Evolutionary conservation across 192 early-diverging fungal genomes (phyloP).

Genomic region (Backusella tuberculispora): DNA sequence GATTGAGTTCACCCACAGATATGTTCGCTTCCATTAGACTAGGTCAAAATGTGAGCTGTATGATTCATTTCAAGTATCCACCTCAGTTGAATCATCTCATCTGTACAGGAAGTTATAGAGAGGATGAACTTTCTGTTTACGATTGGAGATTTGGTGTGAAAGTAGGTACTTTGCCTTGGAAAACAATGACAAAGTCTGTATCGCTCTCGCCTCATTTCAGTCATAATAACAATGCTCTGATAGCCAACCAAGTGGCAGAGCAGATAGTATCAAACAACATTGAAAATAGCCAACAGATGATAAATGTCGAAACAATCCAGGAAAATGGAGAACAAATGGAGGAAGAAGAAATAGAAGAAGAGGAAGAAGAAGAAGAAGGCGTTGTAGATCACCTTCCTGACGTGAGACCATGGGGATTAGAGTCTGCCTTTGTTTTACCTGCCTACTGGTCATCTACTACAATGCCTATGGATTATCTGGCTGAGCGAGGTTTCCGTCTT

Average conservation of each 20-base stretch:
- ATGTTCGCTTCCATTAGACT: slow-evolving; percentile 20
- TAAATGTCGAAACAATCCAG: background rate
- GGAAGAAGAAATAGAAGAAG: background rate
- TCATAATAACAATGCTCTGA: background rate
- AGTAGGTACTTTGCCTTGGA: slow-evolving; percentile 38
- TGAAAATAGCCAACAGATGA: background rate
- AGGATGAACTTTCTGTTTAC: slow-evolving; percentile 35
- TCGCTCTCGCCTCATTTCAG: background rate
- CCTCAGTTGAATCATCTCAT: slow-evolving; percentile 36
- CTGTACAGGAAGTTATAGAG: slow-evolving; percentile 30
- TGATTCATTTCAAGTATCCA: slow-evolving; percentile 35
- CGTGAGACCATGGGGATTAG: slow-evolving; percentile 33
- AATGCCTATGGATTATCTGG: slow-evolving; percentile 8
- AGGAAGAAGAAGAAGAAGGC: background rate
- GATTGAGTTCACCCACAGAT: background rate
- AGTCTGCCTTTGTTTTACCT: slow-evolving; percentile 31
- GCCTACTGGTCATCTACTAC: background rate
- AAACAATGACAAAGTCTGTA: background rate
- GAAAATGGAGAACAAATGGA: background rate
- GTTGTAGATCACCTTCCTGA: background rate
- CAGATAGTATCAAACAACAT: too few relatives aligned
- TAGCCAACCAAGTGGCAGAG: background rate
- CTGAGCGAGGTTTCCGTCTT: slow-evolving; percentile 25
- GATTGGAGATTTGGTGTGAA: slow-evolving; percentile 43
- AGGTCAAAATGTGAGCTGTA: slow-evolving; percentile 26